These are phyloP conservation scores for Gnomoniopsis sp. DNA, from an alignment of 2,329 filamentous ascomycete species.

Conservation along the genomic window DNA sequence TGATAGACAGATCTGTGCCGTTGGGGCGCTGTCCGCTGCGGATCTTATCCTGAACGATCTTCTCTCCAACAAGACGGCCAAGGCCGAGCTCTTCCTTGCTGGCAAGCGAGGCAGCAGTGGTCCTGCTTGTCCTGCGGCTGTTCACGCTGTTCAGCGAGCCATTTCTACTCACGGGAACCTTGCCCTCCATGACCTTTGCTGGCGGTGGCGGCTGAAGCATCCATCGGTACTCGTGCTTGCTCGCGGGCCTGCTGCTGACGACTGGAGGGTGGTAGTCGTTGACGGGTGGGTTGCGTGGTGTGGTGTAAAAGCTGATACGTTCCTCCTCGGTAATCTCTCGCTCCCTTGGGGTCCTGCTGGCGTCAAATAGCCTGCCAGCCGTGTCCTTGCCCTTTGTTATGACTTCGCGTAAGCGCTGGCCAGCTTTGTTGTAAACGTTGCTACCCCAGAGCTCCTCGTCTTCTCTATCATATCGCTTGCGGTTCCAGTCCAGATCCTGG, in stretches of 20 bases:
- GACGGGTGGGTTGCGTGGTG: conserved; percentile 65
- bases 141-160: conserved; percentile 53
- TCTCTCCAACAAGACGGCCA: conserved; percentile 41
- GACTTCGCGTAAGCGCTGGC: conserved; percentile 55
- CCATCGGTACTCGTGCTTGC: conserved; percentile 73
- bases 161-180: conserved; percentile 65
- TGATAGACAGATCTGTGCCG: conserved; percentile 22
- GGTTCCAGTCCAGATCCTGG: conserved; percentile 61
- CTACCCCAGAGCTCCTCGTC: conserved; percentile 84
- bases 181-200: conserved; percentile 87
- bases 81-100: conserved; percentile 38
- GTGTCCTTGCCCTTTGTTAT: conserved; percentile 57
- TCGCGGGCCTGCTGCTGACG: conserved; percentile 69
- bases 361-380: conserved; percentile 51
- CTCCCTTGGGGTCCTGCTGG: conserved; percentile 48
- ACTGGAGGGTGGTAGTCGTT: conserved; percentile 86
- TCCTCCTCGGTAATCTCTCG: conserved; percentile 47
- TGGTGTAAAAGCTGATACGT: conserved; percentile 57
- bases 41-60: conserved; percentile 43
- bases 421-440: conserved; percentile 43
- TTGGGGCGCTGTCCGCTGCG: conserved; percentile 37
- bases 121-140: conserved; percentile 34
- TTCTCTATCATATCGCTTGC: conserved; percentile 76
- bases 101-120: conserved; percentile 30
- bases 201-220: conserved; percentile 92